Evolutionary conservation across 2,329 filamentous ascomycete species (phyloP), one percentile per base, ranked within the genome.

Genomic region (Waltergamsia citrina): DNA sequence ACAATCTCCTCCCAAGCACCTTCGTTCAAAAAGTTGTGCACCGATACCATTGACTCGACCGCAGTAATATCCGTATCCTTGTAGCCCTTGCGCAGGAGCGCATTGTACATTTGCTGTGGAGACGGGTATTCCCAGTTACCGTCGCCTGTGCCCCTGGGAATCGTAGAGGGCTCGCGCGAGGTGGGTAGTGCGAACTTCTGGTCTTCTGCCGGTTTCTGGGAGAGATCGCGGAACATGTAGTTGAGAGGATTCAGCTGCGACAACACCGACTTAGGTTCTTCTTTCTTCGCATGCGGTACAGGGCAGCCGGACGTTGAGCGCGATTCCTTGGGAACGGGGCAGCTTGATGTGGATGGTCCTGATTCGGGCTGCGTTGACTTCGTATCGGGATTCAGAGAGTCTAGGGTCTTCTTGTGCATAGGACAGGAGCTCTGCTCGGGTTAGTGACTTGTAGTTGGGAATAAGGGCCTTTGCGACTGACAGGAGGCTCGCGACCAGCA

Each of bases 61-160:
- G 88, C 87, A 15, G 90, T 92, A 35, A 86, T 75, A 36, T 94
- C 88, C 0, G 92, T 96, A 54, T 96, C 88, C 1, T 83, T 87
- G 60, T 95, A 92, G 38, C 92, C 92, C 61, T 98, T 98, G 43
- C 92, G 81, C 41, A 96, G 65, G 62, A 98, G 81, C 7, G 92
- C 92, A 52, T 98, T 96, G 69, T 96, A 98, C 92, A 98, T 98
- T 60, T 98, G 92, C 63, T 98, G 92, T 1, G 92, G 90, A 0
- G 87, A 95, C 0, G 92, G 92, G 54, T 98, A 98, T 59, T 96
- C 92, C 92, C 92, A 98, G 50, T 85, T 93, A 30, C 78, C 75
- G 34, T 79, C 71, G 31, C 76, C 72, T 39, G 82, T 78, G 49
- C 84, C 85, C 46, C 83, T 83, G n/a, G 92, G 92, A 46, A 98